Evolutionary conservation across 2,329 filamentous ascomycete genomes (phyloP), one percentile per base, ranked within the genome.

Genomic region (Neurospora sp.): DNA sequence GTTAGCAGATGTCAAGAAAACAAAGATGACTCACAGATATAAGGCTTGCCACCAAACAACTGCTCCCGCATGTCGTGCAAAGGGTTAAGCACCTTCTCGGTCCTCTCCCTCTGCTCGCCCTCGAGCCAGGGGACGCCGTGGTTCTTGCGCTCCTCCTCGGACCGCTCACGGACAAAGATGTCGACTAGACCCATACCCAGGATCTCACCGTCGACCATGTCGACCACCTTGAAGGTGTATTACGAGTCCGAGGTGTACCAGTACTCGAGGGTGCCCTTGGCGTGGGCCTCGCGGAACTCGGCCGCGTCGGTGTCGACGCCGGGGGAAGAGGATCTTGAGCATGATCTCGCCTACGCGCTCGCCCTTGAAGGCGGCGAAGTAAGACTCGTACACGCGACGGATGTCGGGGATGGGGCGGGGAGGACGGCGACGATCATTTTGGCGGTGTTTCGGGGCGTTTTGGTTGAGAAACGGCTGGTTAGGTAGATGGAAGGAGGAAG

Each of bases 101-200:
- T 82, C 46, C 80, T 76, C 70, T 80, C 78, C n/a, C 79, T 76
- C 46, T 83, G 77, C 66, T 81, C 78, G 4, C 83, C 82, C 71
- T 82, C 74, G 33, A 85, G 76, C 82, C 83, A 85, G 8, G 78
- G 77, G 17, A 85, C 79, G 43, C 83, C 82, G 6, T 79, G 79
- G 70, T 81, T 82, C 68, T 77, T 77, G 73, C 83, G 80, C 71
- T 83, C 81, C 71, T 82, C 81, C 3, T 78, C 77, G 15, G 77
- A 76, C 17, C 81, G 76, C 75, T 79, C 76, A 8, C 73, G 71
- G 67, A 82, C 69, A 72, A 82, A 83, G 6, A 82, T 76, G 70
- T 85, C 82, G 73, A 79, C 81, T 15, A 85, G 78, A 2, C 79
- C 82, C 81, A 85, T 84, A 67, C 83, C 83, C 33, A 83, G 77